Base-by-base conservation (phyloP, 139 green algal species). In the Chlamydomonas sp. region DNA sequence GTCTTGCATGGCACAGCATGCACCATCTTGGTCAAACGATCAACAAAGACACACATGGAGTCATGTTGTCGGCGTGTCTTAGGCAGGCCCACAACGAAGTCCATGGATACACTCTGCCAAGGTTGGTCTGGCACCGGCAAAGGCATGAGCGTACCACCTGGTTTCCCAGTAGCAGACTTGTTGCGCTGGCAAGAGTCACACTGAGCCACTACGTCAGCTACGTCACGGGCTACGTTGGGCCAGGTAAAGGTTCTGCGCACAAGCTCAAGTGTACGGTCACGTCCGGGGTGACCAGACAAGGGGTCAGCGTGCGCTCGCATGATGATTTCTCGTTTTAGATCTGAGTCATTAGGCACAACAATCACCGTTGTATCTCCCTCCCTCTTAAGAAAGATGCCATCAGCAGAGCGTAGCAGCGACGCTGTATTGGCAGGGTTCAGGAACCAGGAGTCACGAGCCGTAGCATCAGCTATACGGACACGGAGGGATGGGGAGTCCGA, bases 31-130 rank as follows among this genome's bases (percentile, higher is more conserved):
- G 78, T 90, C 84, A 69, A 92, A 66, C 78, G 59, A 74, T 90
- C 93, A 31, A 93, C 88, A 66, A 94, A 85, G 0, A 93, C 89
- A 0, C 93, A 7, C 14, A 94, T 89, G 8, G 87, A 75, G 72
- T 93, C 77, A 60, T 93, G 49, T 3, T 90, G 90, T 18, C 7
- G 17, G 1, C 15, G 2, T 9, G 84, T 94, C 2, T 4, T 49
- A 5, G 91, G 89, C 7, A 94, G 49, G 10, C 81, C 79, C 0
- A 71, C 84, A 16, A 93, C 89, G 10, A 94, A 85, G 79, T 94
- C 90, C 81, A 94, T 84, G 7, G 83, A 90, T 1, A 94, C 72
- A 8, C 63, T 61, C 63, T 89, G 57, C 90, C 93, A 95, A 20
- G 59, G 75, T 5, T 78, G 17, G 4, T 68, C 64, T 10, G 93